Evolutionary conservation across 768 basidiomycete species (phyloP), one percentile per base, ranked within the genome.

Genomic region (Macrolepiota albuminosa): DNA sequence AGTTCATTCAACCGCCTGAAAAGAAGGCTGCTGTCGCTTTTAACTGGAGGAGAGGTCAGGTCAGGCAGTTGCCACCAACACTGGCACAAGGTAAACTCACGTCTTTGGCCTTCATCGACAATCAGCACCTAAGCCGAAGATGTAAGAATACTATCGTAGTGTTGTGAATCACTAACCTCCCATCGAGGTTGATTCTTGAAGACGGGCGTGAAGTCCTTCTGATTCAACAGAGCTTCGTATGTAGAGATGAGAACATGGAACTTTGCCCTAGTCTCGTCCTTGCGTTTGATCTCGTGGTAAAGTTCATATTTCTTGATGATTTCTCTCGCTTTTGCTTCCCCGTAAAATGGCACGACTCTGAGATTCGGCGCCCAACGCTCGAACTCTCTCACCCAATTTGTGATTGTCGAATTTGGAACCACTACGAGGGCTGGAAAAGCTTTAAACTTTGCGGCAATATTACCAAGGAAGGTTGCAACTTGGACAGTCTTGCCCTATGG

Each of bases 371-470:
- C 88, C 84, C 91, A 93, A 60, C 88, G 84, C 66, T 91, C 88
- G 63, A 98, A 93, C 70, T 99, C 97, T 37, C 97, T 81, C 14
- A 96, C 84, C 96, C 95, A 97, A 65, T 93, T 97, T 6, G 88
- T 88, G 63, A 98, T 89, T 0, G 95, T 97, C 13, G 95, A 96
- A 69, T 99, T 97, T 0, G 97, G 97, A 6, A 98, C 97, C 5
- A 97, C 87, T 11, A 99, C 86, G 14, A 99, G 81, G 40, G 85
- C 87, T 3, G 97, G 97, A 57, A 80, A 88, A 0, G 86, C 86
- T 2, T 82, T 66, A 64, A 81, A 84, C 26, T 79, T 76, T 39
- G 75, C 71, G 40, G 79, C 77, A 53, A 89, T 81, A 54, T 80
- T 81, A 29, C 87, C 93, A 9, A 99, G 74, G 71, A 94, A 92